Percentiles rank a stretch among this genome's conserved stretches.
Evolutionary conservation across 139 green algal genomes (phyloP).

Genomic region (Coccomyxa sp.): DNA sequence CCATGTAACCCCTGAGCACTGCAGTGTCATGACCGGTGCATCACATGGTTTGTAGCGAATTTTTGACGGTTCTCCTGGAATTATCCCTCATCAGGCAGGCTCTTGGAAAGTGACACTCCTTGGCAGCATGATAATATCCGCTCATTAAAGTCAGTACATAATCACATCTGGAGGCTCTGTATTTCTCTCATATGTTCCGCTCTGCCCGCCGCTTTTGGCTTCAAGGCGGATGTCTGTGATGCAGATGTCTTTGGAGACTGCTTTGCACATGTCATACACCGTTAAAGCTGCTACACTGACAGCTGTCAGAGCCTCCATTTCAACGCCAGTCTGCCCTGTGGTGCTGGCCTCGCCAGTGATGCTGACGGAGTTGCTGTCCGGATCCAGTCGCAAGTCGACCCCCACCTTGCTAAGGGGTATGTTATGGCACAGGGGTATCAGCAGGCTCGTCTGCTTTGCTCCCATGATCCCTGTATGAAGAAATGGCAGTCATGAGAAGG

Average conservation of each 20-base stretch:
- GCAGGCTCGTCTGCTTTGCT: constrained; percentile 75
- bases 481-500: neutral
- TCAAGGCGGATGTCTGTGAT: constrained; percentile 77
- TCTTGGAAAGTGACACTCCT: too few species aligned
- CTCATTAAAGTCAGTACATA: too few species aligned
- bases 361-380: constrained; percentile 32
- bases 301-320: constrained; percentile 97
- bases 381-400: constrained; percentile 60
- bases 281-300: constrained; percentile 77
- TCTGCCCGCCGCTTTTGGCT: constrained; percentile 78
- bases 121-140: too few species aligned
- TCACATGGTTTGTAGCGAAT: too few species aligned
- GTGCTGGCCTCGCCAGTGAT: constrained; percentile 50
- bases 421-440: constrained; percentile 92
- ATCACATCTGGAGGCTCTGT: too few species aligned
- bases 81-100: too few species aligned
- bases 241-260: constrained; percentile 49
- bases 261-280: constrained; percentile 99
- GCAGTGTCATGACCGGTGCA: too few species aligned
- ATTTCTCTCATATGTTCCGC: constrained; percentile 45
- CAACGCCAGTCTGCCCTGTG: constrained; percentile 69
- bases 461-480: constrained; percentile 72
- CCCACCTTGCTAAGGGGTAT: constrained; percentile 64
- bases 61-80: too few species aligned
- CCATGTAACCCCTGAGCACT: too few species aligned